A percentile compares a stretch with the other conserved stretches of the same genome.
Evolutionary conservation across 2,329 filamentous ascomycete species (phyloP).

Genomic region (Leptographium lundbergii): DNA sequence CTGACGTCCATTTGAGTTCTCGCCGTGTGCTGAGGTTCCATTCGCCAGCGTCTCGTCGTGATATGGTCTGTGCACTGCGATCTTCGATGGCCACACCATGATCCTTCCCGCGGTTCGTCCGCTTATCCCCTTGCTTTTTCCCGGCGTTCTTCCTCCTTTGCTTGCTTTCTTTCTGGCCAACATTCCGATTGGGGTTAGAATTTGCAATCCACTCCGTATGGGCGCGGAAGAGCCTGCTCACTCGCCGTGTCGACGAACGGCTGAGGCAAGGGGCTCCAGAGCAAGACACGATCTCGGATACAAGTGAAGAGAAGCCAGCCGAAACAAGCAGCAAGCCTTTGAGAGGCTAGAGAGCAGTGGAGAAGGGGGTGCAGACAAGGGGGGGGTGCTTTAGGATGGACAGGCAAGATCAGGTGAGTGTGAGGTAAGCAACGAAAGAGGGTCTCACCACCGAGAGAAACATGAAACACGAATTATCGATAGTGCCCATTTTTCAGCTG

Average conservation of each 20-base stretch:
- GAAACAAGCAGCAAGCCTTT: neutral
- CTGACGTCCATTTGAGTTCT: neutral
- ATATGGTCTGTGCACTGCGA: neutral
- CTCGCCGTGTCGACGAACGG: neutral
- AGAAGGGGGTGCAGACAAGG: neutral
- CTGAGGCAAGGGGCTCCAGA: neutral
- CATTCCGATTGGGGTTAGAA: too few species aligned
- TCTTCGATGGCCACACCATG: neutral
- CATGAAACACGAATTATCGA: neutral
- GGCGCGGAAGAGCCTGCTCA: neutral
- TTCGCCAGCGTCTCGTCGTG: neutral
- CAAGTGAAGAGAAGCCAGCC: neutral
- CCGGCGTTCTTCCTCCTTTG: neutral
- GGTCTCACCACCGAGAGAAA: neutral
- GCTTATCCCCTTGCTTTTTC: neutral
- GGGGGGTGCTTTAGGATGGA: neutral
- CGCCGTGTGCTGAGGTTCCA: neutral
- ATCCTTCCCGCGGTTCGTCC: neutral
- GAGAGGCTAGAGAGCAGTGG: neutral
- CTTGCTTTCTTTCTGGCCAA: neutral
- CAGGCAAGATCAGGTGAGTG: neutral
- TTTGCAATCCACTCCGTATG: neutral
- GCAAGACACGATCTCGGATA: neutral
- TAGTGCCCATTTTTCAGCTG: neutral
- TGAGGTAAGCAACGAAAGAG: neutral